These are phyloP conservation scores for Russula dissimulans DNA, from an alignment of 768 basidiomycete species.

Conservation along the genomic window DNA sequence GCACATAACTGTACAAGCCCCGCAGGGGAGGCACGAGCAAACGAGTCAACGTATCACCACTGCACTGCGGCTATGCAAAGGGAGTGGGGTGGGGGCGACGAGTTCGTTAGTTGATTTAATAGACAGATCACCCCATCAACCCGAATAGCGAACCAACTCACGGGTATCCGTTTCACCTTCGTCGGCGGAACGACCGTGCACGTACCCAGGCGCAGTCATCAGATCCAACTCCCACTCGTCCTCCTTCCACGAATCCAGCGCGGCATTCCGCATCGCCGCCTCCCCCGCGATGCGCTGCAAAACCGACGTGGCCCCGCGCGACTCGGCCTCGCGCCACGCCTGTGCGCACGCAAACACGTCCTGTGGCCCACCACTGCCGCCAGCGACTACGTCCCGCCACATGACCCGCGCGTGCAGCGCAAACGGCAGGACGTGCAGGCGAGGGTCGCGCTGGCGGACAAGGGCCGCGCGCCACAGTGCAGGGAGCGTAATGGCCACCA, in stretches of 20 bases:
- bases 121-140: background rate
- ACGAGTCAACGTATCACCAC: background rate
- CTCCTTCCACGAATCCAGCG: slow-evolving; percentile 16
- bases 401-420: slow-evolving; percentile 15
- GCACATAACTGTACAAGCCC: background rate
- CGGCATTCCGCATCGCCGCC: background rate
- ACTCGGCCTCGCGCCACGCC: slow-evolving; percentile 11
- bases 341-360: slow-evolving; percentile 16
- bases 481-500: background rate
- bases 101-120: too few species aligned
- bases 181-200: slow-evolving; percentile 12
- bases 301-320: background rate
- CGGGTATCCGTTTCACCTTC: slow-evolving; percentile 16
- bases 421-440: slow-evolving; percentile 15
- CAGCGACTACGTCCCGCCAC: slow-evolving; percentile 7
- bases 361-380: background rate
- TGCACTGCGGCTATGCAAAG: background rate
- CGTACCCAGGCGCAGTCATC: slow-evolving; percentile 16
- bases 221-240: slow-evolving; percentile 20
- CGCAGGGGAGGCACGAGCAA: background rate
- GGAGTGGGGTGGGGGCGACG: background rate
- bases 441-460: slow-evolving; percentile 8
- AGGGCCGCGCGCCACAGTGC: background rate
- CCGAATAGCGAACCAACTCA: background rate
- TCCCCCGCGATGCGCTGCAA: slow-evolving; percentile 1